These are phyloP conservation scores for Teratosphaeria nubilosa DNA, from an alignment of 2,329 filamentous ascomycete species.

Conservation along the genomic window DNA sequence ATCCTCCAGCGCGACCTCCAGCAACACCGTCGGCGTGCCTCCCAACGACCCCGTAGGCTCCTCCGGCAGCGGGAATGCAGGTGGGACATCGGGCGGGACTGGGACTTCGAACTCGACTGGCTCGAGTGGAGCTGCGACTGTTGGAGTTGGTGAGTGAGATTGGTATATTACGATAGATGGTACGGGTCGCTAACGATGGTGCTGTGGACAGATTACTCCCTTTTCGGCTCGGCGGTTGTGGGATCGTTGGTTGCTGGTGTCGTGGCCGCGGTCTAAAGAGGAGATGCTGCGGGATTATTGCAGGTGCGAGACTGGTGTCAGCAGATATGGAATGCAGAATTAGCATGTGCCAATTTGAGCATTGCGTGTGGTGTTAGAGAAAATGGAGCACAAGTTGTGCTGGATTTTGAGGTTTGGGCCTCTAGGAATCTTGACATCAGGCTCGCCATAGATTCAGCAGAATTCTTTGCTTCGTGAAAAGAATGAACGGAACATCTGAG, in stretches of 20 bases:
- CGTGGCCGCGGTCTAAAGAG: not conserved
- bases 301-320: not conserved
- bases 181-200: not conserved
- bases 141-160: not conserved
- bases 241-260: not conserved
- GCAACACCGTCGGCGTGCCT: slow-evolving; percentile 1
- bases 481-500: no score
- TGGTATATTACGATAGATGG: no score
- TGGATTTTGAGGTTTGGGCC: not conserved
- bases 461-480: no score
- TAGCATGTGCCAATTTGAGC: not conserved
- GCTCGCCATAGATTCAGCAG: not conserved
- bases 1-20: not conserved
- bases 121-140: not conserved
- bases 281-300: not conserved
- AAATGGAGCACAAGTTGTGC: not conserved
- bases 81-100: not conserved
- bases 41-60: not conserved
- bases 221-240: not conserved
- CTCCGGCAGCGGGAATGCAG: slow-evolving; percentile 2
- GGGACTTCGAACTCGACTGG: not conserved
- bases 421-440: not conserved
- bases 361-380: not conserved
- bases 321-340: not conserved
- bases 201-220: not conserved